Evolutionary conservation across 73 alveolate species (phyloP), one percentile per base, ranked within the genome.

Genomic region (Symbiodinium natans): DNA sequence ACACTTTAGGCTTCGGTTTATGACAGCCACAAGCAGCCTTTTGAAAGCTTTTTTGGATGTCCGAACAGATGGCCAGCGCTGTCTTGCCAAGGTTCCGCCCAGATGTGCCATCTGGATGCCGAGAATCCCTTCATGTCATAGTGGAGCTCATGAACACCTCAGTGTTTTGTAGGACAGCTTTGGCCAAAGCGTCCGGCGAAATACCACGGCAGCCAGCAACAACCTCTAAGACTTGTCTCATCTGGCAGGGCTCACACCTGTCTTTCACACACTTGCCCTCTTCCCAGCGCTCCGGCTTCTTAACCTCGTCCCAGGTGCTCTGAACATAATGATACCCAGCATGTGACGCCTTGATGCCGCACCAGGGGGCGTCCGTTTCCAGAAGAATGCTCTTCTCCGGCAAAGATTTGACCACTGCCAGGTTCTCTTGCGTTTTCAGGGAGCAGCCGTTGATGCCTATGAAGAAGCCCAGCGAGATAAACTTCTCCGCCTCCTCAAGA

Each of bases 341-440:
- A 94, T 99, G 99, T 21, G 99, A 82, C 31, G 99, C 99, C 87
- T 99, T 99, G 42, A 99, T 99, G 83, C 99, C 99, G 86, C 99
- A 99, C 99, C 99, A 99, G 46, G 99, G 99, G 48, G 99, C 99
- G 92, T 99, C 99, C n/a, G 99, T 99, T 98, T 99, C 99, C 63
- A 99, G 99, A 99, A 99, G 96, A 40, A 99, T 93, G 82, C 99
- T 92, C 80, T 99, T 99, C 46, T 43, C 82, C 1, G 98, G 98
- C 68, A 92, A 71, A 27, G 39, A 54, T 39, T 46, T 42, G 42
- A 92, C 98, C 84, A 92, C 40, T 34, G 99, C 99, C 73, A 99
- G 33, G 99, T 99, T 99, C 94, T 99, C 99, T 77, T 99, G 98
- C 8, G 99, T 99, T 93, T 99, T 99, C 95, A 99, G 83, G 13